Conservation (phyloP, 768 basidiomycete species). For the Lactarius sanguifluus region DNA sequence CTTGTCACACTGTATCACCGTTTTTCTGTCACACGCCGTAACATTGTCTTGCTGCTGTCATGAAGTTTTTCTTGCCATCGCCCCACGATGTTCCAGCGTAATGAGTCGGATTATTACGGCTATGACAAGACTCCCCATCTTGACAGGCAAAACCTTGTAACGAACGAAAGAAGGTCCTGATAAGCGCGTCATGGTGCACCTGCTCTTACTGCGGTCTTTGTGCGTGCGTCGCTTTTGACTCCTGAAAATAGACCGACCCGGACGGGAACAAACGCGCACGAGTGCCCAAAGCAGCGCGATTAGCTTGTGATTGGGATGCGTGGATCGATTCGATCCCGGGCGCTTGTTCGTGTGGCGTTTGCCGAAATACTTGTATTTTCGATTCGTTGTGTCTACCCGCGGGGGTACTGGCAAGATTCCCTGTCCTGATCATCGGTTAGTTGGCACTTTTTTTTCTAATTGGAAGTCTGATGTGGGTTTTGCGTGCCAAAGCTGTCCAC, state of each 20-base stretch:
- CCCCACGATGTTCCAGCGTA: constrained; percentile 4
- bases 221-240: constrained; percentile 3
- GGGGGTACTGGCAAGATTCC: background rate
- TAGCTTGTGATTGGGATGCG: constrained; percentile 2
- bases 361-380: background rate
- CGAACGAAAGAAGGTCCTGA: constrained; percentile 12
- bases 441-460: background rate
- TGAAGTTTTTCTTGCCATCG: background rate
- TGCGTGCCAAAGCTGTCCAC: background rate
- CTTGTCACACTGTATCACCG: background rate
- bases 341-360: constrained; percentile 15
- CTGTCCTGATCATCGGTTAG: constrained; percentile 8
- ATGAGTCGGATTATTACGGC: constrained; percentile 13
- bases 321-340: constrained; percentile 7
- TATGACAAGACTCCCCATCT: constrained; percentile 7
- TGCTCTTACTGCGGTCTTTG: constrained; percentile 6
- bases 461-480: background rate
- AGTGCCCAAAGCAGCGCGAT: background rate
- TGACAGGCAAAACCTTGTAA: constrained; percentile 26
- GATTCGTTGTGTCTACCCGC: background rate
- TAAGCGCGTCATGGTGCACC: constrained; percentile 6
- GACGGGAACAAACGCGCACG: background rate
- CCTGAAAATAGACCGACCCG: background rate
- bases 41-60: constrained; percentile 8
- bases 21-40: background rate